These are phyloP conservation scores for Debaryomyces subglobosus DNA, from an alignment of 1,139 yeast genomes.

Conservation along the genomic window DNA sequence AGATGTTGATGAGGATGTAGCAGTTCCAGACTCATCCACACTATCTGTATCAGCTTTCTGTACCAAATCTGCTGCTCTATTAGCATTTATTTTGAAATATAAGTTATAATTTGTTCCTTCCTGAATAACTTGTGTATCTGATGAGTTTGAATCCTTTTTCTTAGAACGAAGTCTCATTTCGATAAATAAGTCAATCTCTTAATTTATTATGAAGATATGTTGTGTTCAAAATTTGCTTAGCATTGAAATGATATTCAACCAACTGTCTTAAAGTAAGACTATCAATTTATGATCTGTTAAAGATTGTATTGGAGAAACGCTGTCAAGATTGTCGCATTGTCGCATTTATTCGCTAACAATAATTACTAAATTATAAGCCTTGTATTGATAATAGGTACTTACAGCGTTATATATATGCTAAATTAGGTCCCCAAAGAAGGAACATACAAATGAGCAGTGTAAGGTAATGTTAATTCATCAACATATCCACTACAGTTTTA, in stretches of 20 bases:
- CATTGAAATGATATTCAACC: not conserved
- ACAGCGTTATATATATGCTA: constrained; percentile 1
- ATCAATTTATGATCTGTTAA: not conserved
- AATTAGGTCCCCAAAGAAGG: not conserved
- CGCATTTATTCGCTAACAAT: not conserved
- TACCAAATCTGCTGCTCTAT: constrained; percentile 44
- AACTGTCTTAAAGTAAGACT: not conserved
- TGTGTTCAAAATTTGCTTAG: not conserved
- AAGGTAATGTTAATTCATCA: constrained; percentile 49
- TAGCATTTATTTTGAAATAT: constrained; percentile 37
- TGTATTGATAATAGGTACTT: not conserved
- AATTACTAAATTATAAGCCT: constrained; percentile 3
- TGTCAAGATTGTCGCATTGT: not conserved
- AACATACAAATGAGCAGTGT: not conserved
- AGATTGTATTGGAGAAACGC: not conserved
- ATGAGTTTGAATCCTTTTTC: constrained; percentile 2
- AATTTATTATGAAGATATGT: not conserved
- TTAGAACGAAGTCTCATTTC: constrained; percentile 5
- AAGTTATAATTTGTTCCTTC: constrained; percentile 17
- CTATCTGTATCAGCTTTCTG: constrained; percentile 14
- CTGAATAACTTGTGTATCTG: not conserved
- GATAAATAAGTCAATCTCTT: not conserved
- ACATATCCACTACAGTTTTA: constrained; percentile 86
- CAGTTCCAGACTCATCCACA: constrained; percentile 4
- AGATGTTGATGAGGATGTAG: constrained; percentile 3